Evolutionary conservation across 345 rosid species (phyloP).

Genomic region (Boechera stricta): DNA sequence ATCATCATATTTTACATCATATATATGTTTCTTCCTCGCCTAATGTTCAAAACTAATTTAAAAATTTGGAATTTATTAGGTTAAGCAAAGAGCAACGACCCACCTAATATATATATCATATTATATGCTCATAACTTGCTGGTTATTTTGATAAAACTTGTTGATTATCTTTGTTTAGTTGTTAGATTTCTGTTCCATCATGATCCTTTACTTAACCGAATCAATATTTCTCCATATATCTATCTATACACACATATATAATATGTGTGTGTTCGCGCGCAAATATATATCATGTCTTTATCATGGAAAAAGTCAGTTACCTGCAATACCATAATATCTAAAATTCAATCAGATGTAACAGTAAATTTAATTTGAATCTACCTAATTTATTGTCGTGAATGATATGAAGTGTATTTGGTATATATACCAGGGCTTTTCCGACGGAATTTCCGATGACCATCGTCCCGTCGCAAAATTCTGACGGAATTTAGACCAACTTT

Average conservation of each 20-base stretch:
- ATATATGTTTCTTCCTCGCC: slow-evolving; percentile 19
- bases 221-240: slow-evolving; percentile 2
- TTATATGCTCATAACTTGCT: slow-evolving; percentile 27
- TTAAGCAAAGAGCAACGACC: slow-evolving; percentile 38
- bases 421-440: too few species aligned
- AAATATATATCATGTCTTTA: slow-evolving; percentile 31
- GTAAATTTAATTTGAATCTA: slow-evolving; percentile 5
- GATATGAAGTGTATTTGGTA: slow-evolving; percentile 8
- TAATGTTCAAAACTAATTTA: slow-evolving; percentile 28
- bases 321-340: slow-evolving; percentile 33
- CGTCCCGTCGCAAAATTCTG: too few species aligned
- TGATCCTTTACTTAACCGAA: slow-evolving; percentile 26
- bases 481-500: too few species aligned
- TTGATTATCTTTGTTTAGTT: slow-evolving; percentile 35
- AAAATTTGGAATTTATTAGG: slow-evolving; percentile 31
- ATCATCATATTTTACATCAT: not conserved
- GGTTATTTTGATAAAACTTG: slow-evolving; percentile 8
- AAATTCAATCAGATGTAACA: slow-evolving; percentile 17
- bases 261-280: slow-evolving; percentile 2
- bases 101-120: slow-evolving; percentile 37
- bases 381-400: not conserved
- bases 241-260: not conserved
- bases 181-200: slow-evolving; percentile 40
- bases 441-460: too few species aligned
- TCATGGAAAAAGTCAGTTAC: slow-evolving; percentile 44